A percentile compares a stretch with the other conserved stretches of the same genome.
phyloP scores from a whole-genome alignment of 345 rosid genomes.

The Citrus trifoliata region DNA sequence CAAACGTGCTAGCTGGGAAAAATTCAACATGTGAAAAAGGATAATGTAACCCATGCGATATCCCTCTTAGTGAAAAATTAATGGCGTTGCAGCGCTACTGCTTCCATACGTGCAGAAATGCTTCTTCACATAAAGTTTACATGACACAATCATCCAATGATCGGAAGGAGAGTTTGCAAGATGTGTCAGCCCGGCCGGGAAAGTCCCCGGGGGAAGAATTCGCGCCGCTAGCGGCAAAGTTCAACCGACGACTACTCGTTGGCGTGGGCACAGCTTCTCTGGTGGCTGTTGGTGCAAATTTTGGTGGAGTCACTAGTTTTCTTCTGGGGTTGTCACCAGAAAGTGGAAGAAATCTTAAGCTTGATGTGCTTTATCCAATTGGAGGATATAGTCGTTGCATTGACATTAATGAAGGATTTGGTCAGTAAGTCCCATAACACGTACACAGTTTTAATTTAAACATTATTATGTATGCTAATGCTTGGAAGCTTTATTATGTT shows the following conservation, averaged over 20 bases:
- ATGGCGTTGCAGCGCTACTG: constrained; percentile 27
- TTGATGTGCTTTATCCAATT: constrained; percentile 80
- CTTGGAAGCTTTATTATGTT: background rate
- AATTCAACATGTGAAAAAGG: background rate
- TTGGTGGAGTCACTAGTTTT: constrained; percentile 73
- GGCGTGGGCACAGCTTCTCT: constrained; percentile 73
- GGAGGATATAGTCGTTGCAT: constrained; percentile 74
- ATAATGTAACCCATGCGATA: background rate
- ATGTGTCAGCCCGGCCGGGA: background rate
- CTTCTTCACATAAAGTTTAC: constrained; percentile 17
- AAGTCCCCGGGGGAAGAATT: constrained; percentile 60
- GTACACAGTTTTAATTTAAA: too few relatives aligned
- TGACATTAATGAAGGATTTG: constrained; percentile 72
- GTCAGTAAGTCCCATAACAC: constrained; percentile 45
- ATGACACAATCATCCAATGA: constrained; percentile 41
- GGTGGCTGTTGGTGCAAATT: constrained; percentile 82
- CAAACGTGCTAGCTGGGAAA: background rate
- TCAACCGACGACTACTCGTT: constrained; percentile 56
- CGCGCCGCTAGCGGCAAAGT: constrained; percentile 57
- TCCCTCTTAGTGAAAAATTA: background rate
- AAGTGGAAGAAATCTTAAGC: constrained; percentile 56
- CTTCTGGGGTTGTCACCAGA: constrained; percentile 72
- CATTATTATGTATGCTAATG: background rate
- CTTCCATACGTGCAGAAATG: constrained; percentile 6
- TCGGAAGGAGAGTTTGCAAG: constrained; percentile 29